phyloP scores from a whole-genome alignment of 2,329 filamentous ascomycete genomes.

The Aspergillus sp. region DNA sequence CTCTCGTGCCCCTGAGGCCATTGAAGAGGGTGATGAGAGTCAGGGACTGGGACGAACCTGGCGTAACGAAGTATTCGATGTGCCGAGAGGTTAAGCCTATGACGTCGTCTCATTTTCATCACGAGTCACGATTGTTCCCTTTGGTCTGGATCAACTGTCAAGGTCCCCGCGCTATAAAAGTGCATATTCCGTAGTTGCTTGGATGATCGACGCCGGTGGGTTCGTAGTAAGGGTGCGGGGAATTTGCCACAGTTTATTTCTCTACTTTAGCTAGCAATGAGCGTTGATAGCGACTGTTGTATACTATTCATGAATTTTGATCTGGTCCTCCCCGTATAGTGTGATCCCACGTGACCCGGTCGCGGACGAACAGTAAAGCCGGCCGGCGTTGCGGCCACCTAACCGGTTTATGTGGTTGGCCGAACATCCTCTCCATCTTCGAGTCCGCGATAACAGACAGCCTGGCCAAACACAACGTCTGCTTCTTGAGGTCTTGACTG shows the following conservation, averaged over 20 bases:
- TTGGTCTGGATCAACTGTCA: background rate
- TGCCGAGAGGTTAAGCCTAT: conserved; percentile 27
- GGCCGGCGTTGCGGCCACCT: conserved; percentile 25
- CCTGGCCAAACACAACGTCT: conserved; percentile 1
- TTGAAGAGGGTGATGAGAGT: conserved; percentile 68
- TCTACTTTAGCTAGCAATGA: background rate
- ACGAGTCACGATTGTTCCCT: background rate
- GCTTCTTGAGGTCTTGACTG: conserved; percentile 22
- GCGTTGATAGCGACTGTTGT: background rate
- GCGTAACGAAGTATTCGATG: conserved; percentile 81
- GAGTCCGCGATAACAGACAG: conserved; percentile 7
- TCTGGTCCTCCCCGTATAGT: background rate
- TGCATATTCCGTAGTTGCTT: background rate
- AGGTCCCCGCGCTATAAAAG: background rate
- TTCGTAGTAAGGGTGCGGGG: background rate
- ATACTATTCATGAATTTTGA: background rate
- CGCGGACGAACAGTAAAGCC: conserved; percentile 14
- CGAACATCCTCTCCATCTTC: conserved; percentile 2
- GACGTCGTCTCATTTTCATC: background rate
- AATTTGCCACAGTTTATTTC: background rate
- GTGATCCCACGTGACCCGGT: conserved; percentile 17
- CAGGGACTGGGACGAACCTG: conserved; percentile 60
- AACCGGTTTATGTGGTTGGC: conserved; percentile 16
- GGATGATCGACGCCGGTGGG: background rate
- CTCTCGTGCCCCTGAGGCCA: conserved; percentile 65